phyloP scores from a whole-genome alignment of 306 rosid genomes.

The Trifolium fragiferum region DNA sequence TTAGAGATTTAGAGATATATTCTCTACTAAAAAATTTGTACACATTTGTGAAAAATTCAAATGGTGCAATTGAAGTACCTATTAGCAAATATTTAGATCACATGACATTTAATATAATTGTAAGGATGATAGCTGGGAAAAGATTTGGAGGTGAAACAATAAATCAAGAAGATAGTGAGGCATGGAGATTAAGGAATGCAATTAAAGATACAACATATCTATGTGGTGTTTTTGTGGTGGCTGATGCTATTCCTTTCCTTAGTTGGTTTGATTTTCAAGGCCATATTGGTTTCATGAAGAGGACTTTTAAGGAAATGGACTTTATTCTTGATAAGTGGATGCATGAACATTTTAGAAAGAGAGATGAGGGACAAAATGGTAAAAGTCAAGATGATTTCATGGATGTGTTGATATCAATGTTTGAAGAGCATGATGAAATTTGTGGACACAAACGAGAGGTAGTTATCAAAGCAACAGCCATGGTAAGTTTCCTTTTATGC shows the following conservation, averaged over 20 bases:
- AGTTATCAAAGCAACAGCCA: conserved; percentile 65
- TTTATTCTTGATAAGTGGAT: conserved; percentile 54
- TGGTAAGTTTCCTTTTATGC: conserved; percentile 47
- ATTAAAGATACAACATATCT: conserved; percentile 54
- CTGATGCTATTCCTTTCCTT: conserved; percentile 51
- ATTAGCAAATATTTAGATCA: conserved; percentile 53
- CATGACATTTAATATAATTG: conserved; percentile 56
- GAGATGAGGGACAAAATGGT: background rate
- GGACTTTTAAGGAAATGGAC: conserved; percentile 47
- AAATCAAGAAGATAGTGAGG: conserved; percentile 43
- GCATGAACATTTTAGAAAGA: conserved; percentile 44
- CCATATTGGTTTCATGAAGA: conserved; percentile 61
- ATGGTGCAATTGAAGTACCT: conserved; percentile 21
- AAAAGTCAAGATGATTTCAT: conserved; percentile 46
- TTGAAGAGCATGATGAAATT: conserved; percentile 38
- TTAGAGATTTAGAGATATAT: conserved; percentile 45
- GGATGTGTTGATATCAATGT: conserved; percentile 53
- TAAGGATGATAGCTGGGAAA: conserved; percentile 60
- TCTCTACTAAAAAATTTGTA: conserved; percentile 50
- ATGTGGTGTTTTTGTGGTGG: conserved; percentile 60
- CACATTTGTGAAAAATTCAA: background rate
- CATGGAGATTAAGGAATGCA: conserved; percentile 45
- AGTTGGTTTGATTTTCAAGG: conserved; percentile 62
- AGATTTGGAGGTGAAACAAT: conserved; percentile 35
- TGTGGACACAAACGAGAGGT: conserved; percentile 52